phyloP scores from a whole-genome alignment of 192 early-diverging fungal species.

The Bifiguratus adelaidae region DNA sequence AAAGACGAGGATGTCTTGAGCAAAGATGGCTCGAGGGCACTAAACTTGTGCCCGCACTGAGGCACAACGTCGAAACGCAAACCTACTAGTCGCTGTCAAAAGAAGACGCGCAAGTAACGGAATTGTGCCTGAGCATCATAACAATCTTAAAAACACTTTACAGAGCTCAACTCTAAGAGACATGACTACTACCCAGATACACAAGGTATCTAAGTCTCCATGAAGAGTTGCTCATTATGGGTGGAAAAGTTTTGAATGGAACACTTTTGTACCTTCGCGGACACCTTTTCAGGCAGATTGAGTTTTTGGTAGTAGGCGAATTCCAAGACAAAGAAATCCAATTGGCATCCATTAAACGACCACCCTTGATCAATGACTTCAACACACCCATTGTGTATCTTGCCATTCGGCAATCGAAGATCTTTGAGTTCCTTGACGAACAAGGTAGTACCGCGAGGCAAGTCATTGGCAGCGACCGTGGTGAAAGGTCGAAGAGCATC shows the following conservation, averaged over 20 bases:
- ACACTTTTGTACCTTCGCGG: background rate
- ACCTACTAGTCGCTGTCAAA: too few species aligned
- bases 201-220: too few species aligned
- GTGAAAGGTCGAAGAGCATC: constrained; percentile 8
- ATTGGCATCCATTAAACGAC: constrained; percentile 8
- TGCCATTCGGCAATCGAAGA: constrained; percentile 8
- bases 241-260: background rate
- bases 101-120: too few species aligned
- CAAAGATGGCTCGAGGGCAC: too few species aligned
- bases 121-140: too few species aligned
- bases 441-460: constrained; percentile 4
- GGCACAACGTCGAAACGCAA: too few species aligned
- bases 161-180: too few species aligned
- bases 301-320: constrained; percentile 3
- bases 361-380: constrained; percentile 12
- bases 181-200: too few species aligned
- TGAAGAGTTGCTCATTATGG: too few species aligned
- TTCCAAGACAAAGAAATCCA: constrained; percentile 16
- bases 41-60: too few species aligned
- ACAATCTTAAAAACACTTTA: too few species aligned
- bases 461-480: constrained; percentile 14
- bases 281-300: background rate
- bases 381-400: constrained; percentile 19
- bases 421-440: constrained; percentile 6
- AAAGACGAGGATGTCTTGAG: too few species aligned